A percentile compares a stretch with the other conserved stretches of the same genome.
Evolutionary conservation across 2,329 filamentous ascomycete species (phyloP).

Genomic region (Anisogramma anomala): DNA sequence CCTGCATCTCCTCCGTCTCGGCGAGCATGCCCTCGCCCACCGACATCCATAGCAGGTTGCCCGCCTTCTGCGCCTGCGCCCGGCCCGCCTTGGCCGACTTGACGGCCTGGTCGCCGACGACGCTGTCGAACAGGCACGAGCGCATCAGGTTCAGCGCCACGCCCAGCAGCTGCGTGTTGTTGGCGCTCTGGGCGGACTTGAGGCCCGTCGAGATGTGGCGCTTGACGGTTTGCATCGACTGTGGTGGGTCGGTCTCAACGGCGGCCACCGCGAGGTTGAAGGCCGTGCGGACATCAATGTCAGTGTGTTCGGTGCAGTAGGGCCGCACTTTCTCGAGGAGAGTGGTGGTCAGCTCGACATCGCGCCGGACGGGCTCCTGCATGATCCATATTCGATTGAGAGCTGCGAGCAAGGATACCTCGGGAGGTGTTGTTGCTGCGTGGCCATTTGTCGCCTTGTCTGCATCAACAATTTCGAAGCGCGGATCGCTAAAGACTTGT

Average conservation of each 20-base stretch:
- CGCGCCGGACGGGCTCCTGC: conserved; percentile 46
- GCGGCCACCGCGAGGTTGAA: conserved; percentile 66
- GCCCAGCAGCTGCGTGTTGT: conserved; percentile 69
- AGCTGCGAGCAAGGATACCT: conserved; percentile 53
- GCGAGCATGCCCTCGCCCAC: conserved; percentile 71
- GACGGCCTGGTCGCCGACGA: conserved; percentile 68
- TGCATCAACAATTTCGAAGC: conserved; percentile 42
- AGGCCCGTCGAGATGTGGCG: conserved; percentile 65
- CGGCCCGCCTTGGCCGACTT: conserved; percentile 63
- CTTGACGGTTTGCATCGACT: conserved; percentile 66
- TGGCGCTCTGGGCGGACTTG: conserved; percentile 53
- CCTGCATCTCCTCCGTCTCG: conserved; percentile 62
- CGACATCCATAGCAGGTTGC: conserved; percentile 65
- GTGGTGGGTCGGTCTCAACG: conserved; percentile 47
- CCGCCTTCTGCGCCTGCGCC: conserved; percentile 56
- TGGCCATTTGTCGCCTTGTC: conserved; percentile 24
- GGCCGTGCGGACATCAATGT: conserved; percentile 64
- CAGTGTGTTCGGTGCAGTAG: conserved; percentile 57
- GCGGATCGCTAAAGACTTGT: conserved; percentile 49
- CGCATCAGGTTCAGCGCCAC: conserved; percentile 81
- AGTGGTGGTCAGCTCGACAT: conserved; percentile 45
- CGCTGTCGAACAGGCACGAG: conserved; percentile 66
- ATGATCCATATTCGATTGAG: conserved; percentile 65
- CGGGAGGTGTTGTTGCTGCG: conserved; percentile 42
- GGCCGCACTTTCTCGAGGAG: conserved; percentile 56